Evolutionary conservation across 352 stramenopile species (phyloP), one percentile per base, ranked within the genome.

Genomic region (Albugo laibachii): DNA sequence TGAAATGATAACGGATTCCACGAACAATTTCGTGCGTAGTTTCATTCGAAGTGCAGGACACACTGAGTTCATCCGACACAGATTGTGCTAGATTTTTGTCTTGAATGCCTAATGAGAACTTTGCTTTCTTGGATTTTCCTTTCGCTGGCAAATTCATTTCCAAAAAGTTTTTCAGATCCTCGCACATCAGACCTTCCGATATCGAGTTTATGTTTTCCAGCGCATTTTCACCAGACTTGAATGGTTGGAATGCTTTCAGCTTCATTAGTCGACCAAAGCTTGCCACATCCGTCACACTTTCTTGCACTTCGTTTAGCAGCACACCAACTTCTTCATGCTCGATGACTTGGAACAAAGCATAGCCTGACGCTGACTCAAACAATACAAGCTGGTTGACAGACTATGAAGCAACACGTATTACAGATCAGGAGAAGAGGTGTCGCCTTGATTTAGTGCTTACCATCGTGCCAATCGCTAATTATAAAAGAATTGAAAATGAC

Each of bases 181-280:
- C 80, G 47, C 80, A 76, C 36, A 97, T 47, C 24, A 97, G 61
- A 34, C 94, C 83, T 65, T 97, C 92, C 50, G 85, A 96, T 36
- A 99, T 72, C 52, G 95, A 95, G 67, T 99, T 99, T 52, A 98
- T 97, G 80, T 98, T 99, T 62, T 98, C 92, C 5, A 99, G 75
- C 11, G 95, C 95, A 54, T 98, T 96, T 66, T 99, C 93, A 0
- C 95, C 95, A 27, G 87, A 97, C 54, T 93, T 96, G 71, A 99
- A 99, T 12, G 96, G 95, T 61, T 97, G 78, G 63, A 99, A 99
- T 14, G 92, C 91, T 74, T 98, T 99, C 36, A 99, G 85, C 75
- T 99, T 99, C 41, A 99, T 80, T 36, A 96, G 79, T 54, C 95
- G 85, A 47, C 84, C 83, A 62, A 99, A 99, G 31, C 82, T 80